These are phyloP conservation scores for Colletotrichum tofieldiae DNA, from an alignment of 2,329 filamentous ascomycete species.

Conservation along the genomic window DNA sequence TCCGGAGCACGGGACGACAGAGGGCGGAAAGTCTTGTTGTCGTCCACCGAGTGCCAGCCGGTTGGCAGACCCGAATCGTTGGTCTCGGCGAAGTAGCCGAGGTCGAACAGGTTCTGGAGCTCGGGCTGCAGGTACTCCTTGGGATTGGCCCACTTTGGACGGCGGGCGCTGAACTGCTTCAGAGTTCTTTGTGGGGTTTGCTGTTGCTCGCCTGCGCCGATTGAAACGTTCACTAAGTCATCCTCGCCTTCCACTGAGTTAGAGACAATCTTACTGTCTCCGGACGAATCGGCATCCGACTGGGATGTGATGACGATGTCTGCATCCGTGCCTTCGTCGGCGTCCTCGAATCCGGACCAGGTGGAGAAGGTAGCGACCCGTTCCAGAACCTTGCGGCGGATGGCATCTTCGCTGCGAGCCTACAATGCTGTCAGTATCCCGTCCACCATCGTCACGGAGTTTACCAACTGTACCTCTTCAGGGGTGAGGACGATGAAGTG, in stretches of 20 bases:
- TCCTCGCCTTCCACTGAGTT: conserved; percentile 91
- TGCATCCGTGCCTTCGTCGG: conserved; percentile 72
- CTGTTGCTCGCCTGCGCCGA: conserved; percentile 74
- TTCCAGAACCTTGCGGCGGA: conserved; percentile 85
- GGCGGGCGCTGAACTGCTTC: conserved; percentile 64
- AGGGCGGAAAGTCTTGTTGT: conserved; percentile 71
- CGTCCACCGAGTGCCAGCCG: conserved; percentile 77
- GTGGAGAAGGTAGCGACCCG: conserved; percentile 85
- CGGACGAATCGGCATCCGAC: conserved; percentile 76
- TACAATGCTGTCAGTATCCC: conserved; percentile 42
- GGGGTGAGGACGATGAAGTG: conserved; percentile 83
- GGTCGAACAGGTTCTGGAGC: conserved; percentile 82
- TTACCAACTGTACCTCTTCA: conserved; percentile 72
- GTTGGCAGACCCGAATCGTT: conserved; percentile 75
- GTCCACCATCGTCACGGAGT: conserved; percentile 53
- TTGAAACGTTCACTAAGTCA: conserved; percentile 90
- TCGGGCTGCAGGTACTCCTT: conserved; percentile 72
- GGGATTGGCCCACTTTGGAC: conserved; percentile 69
- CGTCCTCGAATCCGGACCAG: conserved; percentile 65
- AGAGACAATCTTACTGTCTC: conserved; percentile 80
- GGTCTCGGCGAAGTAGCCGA: conserved; percentile 75
- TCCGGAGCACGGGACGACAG: conserved; percentile 63
- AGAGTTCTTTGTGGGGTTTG: conserved; percentile 46
- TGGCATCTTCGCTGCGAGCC: conserved; percentile 75
- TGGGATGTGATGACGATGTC: conserved; percentile 78